Conservation (phyloP, 306 rosid genomes). For the Echinosophora koreensis region DNA sequence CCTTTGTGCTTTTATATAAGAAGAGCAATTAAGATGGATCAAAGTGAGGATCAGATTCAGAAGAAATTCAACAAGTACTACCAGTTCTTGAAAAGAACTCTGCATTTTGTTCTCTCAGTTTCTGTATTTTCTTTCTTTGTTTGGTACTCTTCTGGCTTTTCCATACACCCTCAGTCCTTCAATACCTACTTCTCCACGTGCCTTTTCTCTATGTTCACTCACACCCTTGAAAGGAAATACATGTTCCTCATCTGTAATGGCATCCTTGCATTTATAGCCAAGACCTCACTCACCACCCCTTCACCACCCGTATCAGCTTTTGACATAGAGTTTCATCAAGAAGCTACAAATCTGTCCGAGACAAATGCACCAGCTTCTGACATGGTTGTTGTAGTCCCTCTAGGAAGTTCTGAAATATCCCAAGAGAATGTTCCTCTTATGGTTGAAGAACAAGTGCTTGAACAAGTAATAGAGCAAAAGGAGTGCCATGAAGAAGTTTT, state of each 20-base stretch:
- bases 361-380: slow-evolving; percentile 30
- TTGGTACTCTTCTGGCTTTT: slow-evolving; percentile 55
- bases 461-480: slow-evolving; percentile 29
- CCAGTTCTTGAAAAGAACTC: slow-evolving; percentile 47
- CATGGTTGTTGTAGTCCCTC: slow-evolving; percentile 3
- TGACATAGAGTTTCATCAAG: slow-evolving; percentile 23
- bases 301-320: slow-evolving; percentile 7
- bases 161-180: slow-evolving; percentile 57
- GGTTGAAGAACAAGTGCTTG: slow-evolving; percentile 27
- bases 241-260: slow-evolving; percentile 77
- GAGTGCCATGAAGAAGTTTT: slow-evolving; percentile 21
- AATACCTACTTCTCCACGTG: slow-evolving; percentile 63
- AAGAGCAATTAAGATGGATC: slow-evolving; percentile 43
- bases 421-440: slow-evolving; percentile 2
- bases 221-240: slow-evolving; percentile 68
- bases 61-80: slow-evolving; percentile 30
- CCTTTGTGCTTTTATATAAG: background rate
- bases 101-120: slow-evolving; percentile 48
- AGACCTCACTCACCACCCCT: slow-evolving; percentile 41
- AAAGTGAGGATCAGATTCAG: slow-evolving; percentile 38
- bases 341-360: slow-evolving; percentile 35
- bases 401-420: background rate
- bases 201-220: slow-evolving; percentile 61
- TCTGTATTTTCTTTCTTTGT: slow-evolving; percentile 52
- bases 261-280: slow-evolving; percentile 70